These are phyloP conservation scores for Mrakia gelida DNA, from an alignment of 768 basidiomycete genomes.

Conservation along the genomic window DNA sequence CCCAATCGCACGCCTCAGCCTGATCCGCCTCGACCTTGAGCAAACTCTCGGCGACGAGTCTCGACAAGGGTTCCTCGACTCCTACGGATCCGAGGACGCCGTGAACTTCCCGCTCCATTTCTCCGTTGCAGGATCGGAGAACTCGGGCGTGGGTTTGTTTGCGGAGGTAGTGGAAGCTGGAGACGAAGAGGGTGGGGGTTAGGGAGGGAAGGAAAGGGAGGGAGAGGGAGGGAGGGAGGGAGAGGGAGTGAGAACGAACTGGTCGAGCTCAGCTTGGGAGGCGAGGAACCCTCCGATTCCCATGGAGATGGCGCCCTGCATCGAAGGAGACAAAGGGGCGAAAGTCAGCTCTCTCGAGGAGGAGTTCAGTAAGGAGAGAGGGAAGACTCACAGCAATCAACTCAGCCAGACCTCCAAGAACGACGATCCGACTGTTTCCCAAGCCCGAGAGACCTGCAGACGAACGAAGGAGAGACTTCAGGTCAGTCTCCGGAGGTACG, in stretches of 20 bases:
- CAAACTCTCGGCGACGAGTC: slow-evolving; percentile 70
- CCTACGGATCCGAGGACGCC: slow-evolving; percentile 84
- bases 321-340: no score
- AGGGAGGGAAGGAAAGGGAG: not conserved
- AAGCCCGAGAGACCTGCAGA: slow-evolving; percentile 57
- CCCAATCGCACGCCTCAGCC: slow-evolving; percentile 48
- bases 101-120: slow-evolving; percentile 92
- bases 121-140: slow-evolving; percentile 80
- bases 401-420: slow-evolving; percentile 89
- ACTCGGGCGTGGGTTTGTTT: slow-evolving; percentile 59
- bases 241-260: slow-evolving; percentile 51
- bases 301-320: slow-evolving; percentile 92
- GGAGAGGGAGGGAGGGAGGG: not conserved
- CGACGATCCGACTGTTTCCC: slow-evolving; percentile 84
- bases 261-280: slow-evolving; percentile 92
- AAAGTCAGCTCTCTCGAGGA: not conserved
- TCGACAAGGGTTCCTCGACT: slow-evolving; percentile 74
- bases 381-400: slow-evolving; percentile 26
- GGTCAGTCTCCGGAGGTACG: not conserved
- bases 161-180: slow-evolving; percentile 32
- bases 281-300: slow-evolving; percentile 77
- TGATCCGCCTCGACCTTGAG: slow-evolving; percentile 48
- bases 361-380: not conserved
- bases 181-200: no score
- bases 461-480: not conserved